phyloP scores from a whole-genome alignment of 768 basidiomycete genomes.

The Trametes sanguinea region DNA sequence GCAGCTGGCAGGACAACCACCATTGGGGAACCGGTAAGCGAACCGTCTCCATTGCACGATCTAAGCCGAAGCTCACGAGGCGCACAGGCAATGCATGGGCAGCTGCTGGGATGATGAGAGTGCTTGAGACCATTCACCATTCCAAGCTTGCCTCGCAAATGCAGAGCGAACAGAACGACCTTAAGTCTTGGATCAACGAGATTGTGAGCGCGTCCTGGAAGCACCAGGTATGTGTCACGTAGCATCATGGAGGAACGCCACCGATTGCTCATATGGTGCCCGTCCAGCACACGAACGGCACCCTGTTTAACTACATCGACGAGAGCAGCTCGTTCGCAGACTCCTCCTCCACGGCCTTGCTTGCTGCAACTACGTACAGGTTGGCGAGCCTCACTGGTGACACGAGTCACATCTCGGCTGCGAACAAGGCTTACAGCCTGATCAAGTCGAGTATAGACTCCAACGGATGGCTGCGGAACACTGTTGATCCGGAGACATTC shows the following conservation, averaged over 20 bases:
- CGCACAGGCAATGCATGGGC: slow-evolving; percentile 66
- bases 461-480: slow-evolving; percentile 46
- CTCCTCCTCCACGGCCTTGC: slow-evolving; percentile 55
- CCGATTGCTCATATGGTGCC: not conserved
- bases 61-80: not conserved
- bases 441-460: slow-evolving; percentile 41
- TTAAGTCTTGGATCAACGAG: slow-evolving; percentile 56
- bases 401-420: slow-evolving; percentile 40
- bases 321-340: slow-evolving; percentile 54
- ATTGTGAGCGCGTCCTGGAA: slow-evolving; percentile 48
- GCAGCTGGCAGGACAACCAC: slow-evolving; percentile 45
- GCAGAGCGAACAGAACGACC: slow-evolving; percentile 42
- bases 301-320: slow-evolving; percentile 55
- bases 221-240: slow-evolving; percentile 40
- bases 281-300: slow-evolving; percentile 43
- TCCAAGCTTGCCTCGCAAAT: slow-evolving; percentile 43
- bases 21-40: slow-evolving; percentile 59
- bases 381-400: slow-evolving; percentile 47
- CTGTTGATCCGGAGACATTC: slow-evolving; percentile 56
- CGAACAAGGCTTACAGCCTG: slow-evolving; percentile 42
- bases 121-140: slow-evolving; percentile 53
- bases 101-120: slow-evolving; percentile 64
- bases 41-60: not conserved
- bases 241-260: not conserved
- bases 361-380: slow-evolving; percentile 59